Base-by-base conservation (phyloP, 495 filamentous ascomycete species). In the Parathielavia appendiculata region DNA sequence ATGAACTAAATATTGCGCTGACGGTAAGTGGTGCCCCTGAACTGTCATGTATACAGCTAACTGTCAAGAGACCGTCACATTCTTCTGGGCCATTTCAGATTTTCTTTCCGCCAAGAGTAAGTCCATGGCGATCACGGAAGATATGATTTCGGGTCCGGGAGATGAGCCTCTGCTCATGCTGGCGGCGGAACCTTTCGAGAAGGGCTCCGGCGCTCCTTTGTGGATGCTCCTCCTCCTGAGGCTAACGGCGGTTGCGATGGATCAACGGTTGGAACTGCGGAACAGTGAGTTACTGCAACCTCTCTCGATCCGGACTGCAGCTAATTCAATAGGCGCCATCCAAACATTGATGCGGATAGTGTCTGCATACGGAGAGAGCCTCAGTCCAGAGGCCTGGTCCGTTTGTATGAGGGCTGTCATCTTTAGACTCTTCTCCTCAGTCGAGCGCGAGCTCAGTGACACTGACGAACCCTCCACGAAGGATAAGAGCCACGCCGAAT, bases 71-170 rank as follows among this genome's bases (percentile, higher is more conserved):
- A 92, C 90, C 1, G 87, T 93, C 12, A 95, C 92, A 0, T 95
- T 95, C 66, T 96, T 95, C 73, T 96, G 91, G 87, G 91, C 90
- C 60, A 81, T 95, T 13, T 96, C 93, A 2, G 92, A 96, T 69
- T 95, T 89, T 60, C 79, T 97, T 19, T 80, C 76, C 1, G 67
- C 69, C 20, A 76, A 73, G 66, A 72, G 75, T 66, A 71, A 71
- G 61, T 55, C 71, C 30, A 72, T 78, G 58, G 76, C 73, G 0
- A 75, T 80, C 32, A 78, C 73, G 6, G 71, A 76, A 62, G 73
- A 71, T 34, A 73, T 83, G 41, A 72, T 81, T n/a, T 66, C 73
- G 40, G 76, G 76, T 11, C 71, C 76, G n/a, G 74, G 76, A 36
- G 81, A 82, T 26, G 59, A 71, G 23, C 72, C 75, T 30, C 61